phyloP scores from a whole-genome alignment of 768 basidiomycete species.

The Hysterangium stoloniferum region DNA sequence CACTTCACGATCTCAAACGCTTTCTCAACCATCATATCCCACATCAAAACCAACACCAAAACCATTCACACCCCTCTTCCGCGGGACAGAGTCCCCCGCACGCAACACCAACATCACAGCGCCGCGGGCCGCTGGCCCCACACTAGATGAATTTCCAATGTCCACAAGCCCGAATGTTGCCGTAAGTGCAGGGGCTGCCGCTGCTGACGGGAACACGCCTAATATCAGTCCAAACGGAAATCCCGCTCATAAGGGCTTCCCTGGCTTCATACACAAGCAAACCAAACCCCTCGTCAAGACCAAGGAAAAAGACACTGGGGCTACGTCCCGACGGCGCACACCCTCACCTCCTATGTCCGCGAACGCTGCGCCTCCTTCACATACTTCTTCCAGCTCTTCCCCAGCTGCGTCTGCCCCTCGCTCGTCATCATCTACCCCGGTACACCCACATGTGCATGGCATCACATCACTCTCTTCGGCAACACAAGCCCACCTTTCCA shows the following conservation, averaged over 20 bases:
- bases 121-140: conserved; percentile 12
- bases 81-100: not conserved
- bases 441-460: conserved; percentile 25
- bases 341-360: conserved; percentile 20
- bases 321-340: conserved; percentile 18
- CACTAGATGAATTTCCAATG: no score
- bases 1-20: conserved; percentile 87
- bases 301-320: not conserved
- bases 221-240: no score
- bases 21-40: conserved; percentile 91
- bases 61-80: conserved; percentile 16
- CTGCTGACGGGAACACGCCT: conserved; percentile 24
- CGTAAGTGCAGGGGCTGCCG: no score
- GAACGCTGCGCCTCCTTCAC: conserved; percentile 17
- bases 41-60: conserved; percentile 35
- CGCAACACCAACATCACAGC: conserved; percentile 29
- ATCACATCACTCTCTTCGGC: conserved; percentile 68
- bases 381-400: conserved; percentile 18
- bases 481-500: conserved; percentile 86
- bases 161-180: no score
- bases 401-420: conserved; percentile 23
- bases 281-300: conserved; percentile 3
- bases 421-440: conserved; percentile 23
- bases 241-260: conserved; percentile 14
- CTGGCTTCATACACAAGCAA: conserved; percentile 7